Evolutionary conservation across 1,284 basidiomycete species (phyloP).

Genomic region (Coniferiporia weirii): DNA sequence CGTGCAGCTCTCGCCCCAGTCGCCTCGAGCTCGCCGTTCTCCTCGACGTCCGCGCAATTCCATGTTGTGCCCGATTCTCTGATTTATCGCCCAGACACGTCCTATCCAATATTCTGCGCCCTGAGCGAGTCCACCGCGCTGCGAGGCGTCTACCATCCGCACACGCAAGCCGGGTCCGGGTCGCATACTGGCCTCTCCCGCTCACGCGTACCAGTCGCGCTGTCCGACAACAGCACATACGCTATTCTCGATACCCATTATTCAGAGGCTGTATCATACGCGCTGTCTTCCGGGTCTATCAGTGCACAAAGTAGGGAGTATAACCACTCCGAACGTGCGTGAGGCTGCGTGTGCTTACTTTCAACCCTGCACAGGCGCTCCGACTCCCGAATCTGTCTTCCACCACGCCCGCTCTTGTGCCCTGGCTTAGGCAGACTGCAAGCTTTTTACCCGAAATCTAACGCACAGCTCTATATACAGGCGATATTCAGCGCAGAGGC

Average conservation of each 20-base stretch:
- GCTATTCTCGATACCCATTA: background rate
- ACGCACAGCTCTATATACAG: background rate
- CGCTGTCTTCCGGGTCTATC: background rate
- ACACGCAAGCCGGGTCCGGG: background rate
- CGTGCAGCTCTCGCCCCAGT: background rate
- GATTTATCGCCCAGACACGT: background rate
- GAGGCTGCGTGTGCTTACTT: background rate
- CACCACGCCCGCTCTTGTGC: background rate
- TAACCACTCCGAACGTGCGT: background rate
- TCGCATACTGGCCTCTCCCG: background rate
- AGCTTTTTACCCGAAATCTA: background rate
- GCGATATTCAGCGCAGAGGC: background rate
- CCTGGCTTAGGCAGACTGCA: background rate
- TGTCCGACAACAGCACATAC: background rate
- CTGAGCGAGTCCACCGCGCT: background rate
- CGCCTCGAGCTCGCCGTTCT: background rate
- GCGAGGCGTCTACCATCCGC: background rate
- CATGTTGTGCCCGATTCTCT: background rate
- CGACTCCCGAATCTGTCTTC: background rate
- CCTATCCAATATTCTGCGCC: background rate
- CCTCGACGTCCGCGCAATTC: background rate
- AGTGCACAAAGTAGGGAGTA: background rate
- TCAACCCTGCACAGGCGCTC: background rate
- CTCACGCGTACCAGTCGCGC: background rate
- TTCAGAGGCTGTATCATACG: background rate